Conservation (phyloP, 768 basidiomycete species). For the Crucibulum laeve region DNA sequence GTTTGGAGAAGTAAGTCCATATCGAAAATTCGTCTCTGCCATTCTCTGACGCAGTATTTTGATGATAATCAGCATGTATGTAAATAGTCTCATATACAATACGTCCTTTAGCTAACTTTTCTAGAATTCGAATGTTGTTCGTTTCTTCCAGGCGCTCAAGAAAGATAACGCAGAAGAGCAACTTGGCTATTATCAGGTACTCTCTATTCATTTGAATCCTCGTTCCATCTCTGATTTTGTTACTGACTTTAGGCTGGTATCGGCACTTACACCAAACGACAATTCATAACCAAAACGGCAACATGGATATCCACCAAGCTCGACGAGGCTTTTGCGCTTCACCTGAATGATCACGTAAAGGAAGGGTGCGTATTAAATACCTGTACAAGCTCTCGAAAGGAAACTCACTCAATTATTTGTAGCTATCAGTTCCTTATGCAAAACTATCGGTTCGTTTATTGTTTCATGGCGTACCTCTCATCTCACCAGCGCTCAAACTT, state of each 20-base stretch:
- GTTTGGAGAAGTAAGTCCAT: no score
- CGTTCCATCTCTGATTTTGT: background rate
- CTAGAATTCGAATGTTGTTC: slow-evolving; percentile 52
- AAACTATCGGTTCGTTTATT: slow-evolving; percentile 32
- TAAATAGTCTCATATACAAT: no score
- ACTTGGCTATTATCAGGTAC: slow-evolving; percentile 55
- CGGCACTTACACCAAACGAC: slow-evolving; percentile 42
- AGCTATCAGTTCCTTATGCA: slow-evolving; percentile 59
- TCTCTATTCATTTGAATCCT: background rate
- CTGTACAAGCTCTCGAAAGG: no score
- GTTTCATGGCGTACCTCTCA: background rate
- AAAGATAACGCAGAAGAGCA: slow-evolving; percentile 49
- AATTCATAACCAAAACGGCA: slow-evolving; percentile 30
- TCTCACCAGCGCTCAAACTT: slow-evolving; percentile 17
- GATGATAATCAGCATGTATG: no score
- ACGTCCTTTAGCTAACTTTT: no score
- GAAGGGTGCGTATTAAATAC: no score
- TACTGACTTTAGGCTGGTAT: slow-evolving; percentile 37
- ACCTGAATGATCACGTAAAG: slow-evolving; percentile 45
- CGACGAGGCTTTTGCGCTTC: slow-evolving; percentile 47
- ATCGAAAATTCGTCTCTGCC: no score
- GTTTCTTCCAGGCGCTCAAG: slow-evolving; percentile 45
- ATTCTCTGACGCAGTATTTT: no score
- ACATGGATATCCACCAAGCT: no score
- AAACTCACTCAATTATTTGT: slow-evolving; percentile 17